Conservation (phyloP, 352 stramenopile genomes). For the Phytophthora chlamydospora region DNA sequence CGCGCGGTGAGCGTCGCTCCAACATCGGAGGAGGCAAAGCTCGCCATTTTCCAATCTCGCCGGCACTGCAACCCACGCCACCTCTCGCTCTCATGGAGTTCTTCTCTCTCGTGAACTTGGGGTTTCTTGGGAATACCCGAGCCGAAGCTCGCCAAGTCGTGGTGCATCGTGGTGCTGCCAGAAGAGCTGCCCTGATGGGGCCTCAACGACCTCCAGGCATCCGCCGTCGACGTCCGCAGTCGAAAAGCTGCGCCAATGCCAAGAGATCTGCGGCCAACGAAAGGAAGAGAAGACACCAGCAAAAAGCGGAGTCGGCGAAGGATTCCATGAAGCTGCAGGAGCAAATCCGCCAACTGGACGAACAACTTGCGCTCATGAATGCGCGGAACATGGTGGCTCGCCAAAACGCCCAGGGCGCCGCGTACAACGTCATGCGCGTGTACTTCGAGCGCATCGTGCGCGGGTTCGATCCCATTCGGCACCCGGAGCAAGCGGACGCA, state of each 20-base stretch:
- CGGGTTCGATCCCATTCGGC: constrained; percentile 25
- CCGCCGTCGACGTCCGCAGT: neutral
- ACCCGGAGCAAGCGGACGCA: constrained; percentile 5
- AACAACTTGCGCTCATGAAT: constrained; percentile 4
- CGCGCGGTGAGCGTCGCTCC: too few relatives aligned
- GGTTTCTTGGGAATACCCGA: neutral
- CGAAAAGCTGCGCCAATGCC: constrained; percentile 10
- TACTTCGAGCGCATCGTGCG: constrained; percentile 41
- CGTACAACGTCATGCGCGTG: constrained; percentile 35
- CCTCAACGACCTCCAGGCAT: neutral
- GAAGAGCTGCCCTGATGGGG: neutral
- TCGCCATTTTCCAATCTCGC: neutral
- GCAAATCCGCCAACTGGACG: constrained; percentile 10
- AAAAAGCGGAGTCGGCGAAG: neutral
- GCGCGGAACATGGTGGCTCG: constrained; percentile 5
- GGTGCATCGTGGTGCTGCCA: neutral
- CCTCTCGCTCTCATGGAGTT: neutral
- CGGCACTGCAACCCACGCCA: neutral
- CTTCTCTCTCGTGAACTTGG: constrained; percentile 5
- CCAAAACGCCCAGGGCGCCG: constrained; percentile 32
- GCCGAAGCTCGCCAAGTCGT: neutral
- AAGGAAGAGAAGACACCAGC: constrained; percentile 1
- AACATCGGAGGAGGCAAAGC: neutral
- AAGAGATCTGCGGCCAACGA: constrained; percentile 3
- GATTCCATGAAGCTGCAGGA: constrained; percentile 3